These are phyloP conservation scores for Capronia epimyces DNA, from an alignment of 2,329 filamentous ascomycete genomes.

Conservation along the genomic window DNA sequence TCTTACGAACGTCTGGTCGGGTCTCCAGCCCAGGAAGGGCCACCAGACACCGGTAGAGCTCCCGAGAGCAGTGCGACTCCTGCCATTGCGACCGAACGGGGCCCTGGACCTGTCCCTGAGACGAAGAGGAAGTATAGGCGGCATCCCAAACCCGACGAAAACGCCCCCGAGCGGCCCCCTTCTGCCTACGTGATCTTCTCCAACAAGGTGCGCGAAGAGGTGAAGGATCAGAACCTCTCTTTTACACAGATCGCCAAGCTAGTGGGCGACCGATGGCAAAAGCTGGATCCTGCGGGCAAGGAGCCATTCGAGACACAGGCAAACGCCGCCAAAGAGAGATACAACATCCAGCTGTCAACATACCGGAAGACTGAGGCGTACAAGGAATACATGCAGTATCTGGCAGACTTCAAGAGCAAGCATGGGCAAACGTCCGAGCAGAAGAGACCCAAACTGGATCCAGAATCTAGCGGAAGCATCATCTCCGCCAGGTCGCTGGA, in stretches of 20 bases:
- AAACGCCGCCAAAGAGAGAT: conserved; percentile 67
- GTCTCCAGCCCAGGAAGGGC: conserved; percentile 34
- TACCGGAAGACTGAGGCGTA: conserved; percentile 74
- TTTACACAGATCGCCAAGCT: conserved; percentile 81
- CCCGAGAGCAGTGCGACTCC: conserved; percentile 31
- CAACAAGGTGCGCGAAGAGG: conserved; percentile 67
- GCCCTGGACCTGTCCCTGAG: conserved; percentile 13
- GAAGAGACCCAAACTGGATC: conserved; percentile 42
- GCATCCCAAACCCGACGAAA: conserved; percentile 60
- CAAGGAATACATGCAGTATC: conserved; percentile 63
- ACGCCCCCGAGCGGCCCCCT: conserved; percentile 72
- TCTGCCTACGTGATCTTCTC: conserved; percentile 84
- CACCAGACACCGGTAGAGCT: conserved; percentile 36
- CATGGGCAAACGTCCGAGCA: conserved; percentile 45
- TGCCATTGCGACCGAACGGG: conserved; percentile 11
- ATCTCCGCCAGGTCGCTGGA: conserved; percentile 24
- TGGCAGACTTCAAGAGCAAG: conserved; percentile 72
- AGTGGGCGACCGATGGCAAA: conserved; percentile 77
- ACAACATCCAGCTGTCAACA: conserved; percentile 63
- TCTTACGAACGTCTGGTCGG: conserved; percentile 43
- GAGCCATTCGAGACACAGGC: conserved; percentile 69
- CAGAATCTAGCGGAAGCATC: conserved; percentile 32
- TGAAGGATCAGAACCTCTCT: conserved; percentile 69
- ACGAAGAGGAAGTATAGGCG: conserved; percentile 30
- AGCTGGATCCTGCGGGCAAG: conserved; percentile 59